Evolutionary conservation across 2,329 filamentous ascomycete genomes (phyloP), one percentile per base, ranked within the genome.

Genomic region (Alternaria panax): DNA sequence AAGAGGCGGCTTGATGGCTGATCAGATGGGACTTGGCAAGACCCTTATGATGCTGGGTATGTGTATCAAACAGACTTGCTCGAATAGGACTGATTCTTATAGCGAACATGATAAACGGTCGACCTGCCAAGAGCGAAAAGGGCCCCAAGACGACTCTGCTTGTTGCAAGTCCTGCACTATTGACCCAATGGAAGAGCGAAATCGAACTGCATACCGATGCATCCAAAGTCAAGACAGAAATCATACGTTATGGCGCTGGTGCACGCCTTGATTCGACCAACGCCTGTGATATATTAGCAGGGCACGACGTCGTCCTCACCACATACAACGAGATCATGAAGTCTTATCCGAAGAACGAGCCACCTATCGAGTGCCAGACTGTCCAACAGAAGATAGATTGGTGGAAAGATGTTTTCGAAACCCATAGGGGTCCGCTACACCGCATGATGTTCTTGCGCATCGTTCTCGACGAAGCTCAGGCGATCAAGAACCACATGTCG

Each of bases 391-490:
- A 82, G 20, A 78, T 83, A 0, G 59, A 67, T 0, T 84, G 75
- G 68, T 81, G 79, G 74, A 59, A 65, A 11, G 18, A 65, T 0
- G 59, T 71, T 0, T 81, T 68, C 6, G 66, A 73, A 1, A 60
- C 69, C 0, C 47, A 77, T 0, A 68, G 80, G 4, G 80, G 77
- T 1, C 41, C 68, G 2, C 57, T 79, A 1, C 77, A 78, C 47
- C 57, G 66, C 9, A 72, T 75, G 47, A 36, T 57, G 11, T 78
- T 75, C 77, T 80, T 84, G 40, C 75, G 87, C 1, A 60, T 88
- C 4, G 80, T 88, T 1, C 74, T 88, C 0, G 86, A 88, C 45
- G 86, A 88, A 65, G 85, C 82, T 0, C 86, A 88, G 50, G 66
- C 65, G 0, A 86, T 88, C 60, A 87, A 87, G 60, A 87, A 86